Conservation (phyloP, 345 rosid species). For the Streptanthus diversifolius region DNA sequence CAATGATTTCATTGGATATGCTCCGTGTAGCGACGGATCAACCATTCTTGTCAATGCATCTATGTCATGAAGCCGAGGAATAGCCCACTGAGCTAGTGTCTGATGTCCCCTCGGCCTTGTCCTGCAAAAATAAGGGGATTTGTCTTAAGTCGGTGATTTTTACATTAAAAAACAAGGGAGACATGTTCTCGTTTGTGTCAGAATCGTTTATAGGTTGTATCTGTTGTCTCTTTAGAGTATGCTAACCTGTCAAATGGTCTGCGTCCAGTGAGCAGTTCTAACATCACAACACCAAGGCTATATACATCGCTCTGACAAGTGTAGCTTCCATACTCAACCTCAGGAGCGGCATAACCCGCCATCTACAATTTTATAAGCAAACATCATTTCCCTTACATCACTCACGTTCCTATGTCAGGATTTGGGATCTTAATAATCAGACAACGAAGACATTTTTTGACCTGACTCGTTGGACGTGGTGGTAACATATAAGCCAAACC, state of each 20-base stretch:
- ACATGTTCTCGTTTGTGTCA: constrained; percentile 3
- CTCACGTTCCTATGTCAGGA: not conserved
- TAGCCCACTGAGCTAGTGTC: constrained; percentile 83
- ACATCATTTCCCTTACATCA: not conserved
- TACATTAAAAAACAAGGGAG: not conserved
- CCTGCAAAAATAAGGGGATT: constrained; percentile 33
- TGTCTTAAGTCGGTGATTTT: not conserved
- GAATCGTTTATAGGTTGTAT: not conserved
- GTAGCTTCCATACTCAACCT: constrained; percentile 69
- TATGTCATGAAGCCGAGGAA: constrained; percentile 82
- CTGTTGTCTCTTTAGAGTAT: not conserved
- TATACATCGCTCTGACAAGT: constrained; percentile 87
- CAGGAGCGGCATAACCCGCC: constrained; percentile 73
- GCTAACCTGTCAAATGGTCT: constrained; percentile 73
- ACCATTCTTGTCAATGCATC: constrained; percentile 84
- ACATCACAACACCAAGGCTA: constrained; percentile 94
- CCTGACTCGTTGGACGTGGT: constrained; percentile 58
- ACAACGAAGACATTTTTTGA: constrained; percentile 21
- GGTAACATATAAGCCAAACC: constrained; percentile 65
- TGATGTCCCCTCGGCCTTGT: constrained; percentile 74
- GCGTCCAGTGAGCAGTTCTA: constrained; percentile 87
- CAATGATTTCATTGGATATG: constrained; percentile 67
- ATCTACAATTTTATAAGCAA: constrained; percentile 35
- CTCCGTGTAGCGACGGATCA: constrained; percentile 65
- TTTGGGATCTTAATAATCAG: not conserved